Evolutionary conservation across 2,329 filamentous ascomycete species (phyloP), one percentile per base, ranked within the genome.

Genomic region (Exophiala alcalophila): DNA sequence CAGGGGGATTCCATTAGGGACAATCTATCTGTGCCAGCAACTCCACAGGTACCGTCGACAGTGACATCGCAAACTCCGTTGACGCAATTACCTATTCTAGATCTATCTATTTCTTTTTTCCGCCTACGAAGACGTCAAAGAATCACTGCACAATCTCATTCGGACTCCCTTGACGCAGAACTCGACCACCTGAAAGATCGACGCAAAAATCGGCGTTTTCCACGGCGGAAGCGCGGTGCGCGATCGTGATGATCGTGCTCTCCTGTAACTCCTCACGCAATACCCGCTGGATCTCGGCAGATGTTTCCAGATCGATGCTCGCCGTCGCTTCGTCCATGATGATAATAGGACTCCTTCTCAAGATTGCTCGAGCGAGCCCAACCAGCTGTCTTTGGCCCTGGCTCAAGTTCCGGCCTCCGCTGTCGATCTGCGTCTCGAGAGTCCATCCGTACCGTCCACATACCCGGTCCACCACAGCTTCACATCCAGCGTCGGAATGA

Each of bases 321-420:
- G 80, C 79, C 2, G 80, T 83, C 2, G 80, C 80, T 55, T 84
- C 81, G 54, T 84, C 81, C 57, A 84, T 70, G 36, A 84, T 75
- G 7, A 84, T 67, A 49, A 84, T 73, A 0, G 76, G 65, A 44
- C 76, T 80, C n/a, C 75, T 64, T 6, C 80, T 63, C 32, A 84
- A 60, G 39, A 84, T 71, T 0, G 81, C 79, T n/a, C 81, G 61
- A 0, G 80, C 76, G 1, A 84, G 65, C 0, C 79, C 80, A 3
- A 84, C 77, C 0, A 84, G 67, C 55, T 84, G 81, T 32, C 80
- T 64, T 57, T 84, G 80, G 1, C 80, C 81, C 55, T 84, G 80
- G 34, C 72, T 78, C 0, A 84, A 66, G 36, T 81, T 82, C 25
- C 73, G 72, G 2, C 80, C 80, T 2, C 77, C 77, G 2, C 73